These are phyloP conservation scores for Noccaea bulbosa DNA, from an alignment of 345 rosid species.

Conservation along the genomic window DNA sequence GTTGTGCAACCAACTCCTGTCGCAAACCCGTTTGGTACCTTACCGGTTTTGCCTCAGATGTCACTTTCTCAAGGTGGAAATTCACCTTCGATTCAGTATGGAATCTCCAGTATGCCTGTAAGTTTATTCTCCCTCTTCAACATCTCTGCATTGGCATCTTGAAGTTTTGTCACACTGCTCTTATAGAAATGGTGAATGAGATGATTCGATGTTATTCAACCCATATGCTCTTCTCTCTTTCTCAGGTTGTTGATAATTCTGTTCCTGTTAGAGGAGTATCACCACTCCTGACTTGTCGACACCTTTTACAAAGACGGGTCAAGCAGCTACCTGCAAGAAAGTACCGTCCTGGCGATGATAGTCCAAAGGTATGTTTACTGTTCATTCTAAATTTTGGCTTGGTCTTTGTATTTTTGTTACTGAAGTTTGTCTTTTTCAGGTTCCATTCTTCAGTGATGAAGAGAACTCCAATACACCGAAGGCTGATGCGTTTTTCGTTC, in stretches of 20 bases:
- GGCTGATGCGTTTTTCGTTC: slow-evolving; percentile 85
- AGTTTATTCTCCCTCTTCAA: slow-evolving; percentile 36
- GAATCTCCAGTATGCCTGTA: slow-evolving; percentile 91
- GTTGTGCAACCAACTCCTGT: slow-evolving; percentile 58
- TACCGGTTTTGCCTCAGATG: slow-evolving; percentile 89
- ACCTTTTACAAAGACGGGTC: slow-evolving; percentile 72
- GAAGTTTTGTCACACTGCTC: slow-evolving; percentile 3
- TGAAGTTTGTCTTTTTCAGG: slow-evolving; percentile 53
- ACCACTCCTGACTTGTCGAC: slow-evolving; percentile 78
- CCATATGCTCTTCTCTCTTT: background rate
- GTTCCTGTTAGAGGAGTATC: slow-evolving; percentile 79
- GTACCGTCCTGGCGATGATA: slow-evolving; percentile 70
- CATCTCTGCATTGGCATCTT: slow-evolving; percentile 12
- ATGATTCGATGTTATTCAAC: background rate
- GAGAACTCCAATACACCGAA: slow-evolving; percentile 81
- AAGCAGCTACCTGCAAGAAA: slow-evolving; percentile 76
- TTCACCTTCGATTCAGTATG: slow-evolving; percentile 80
- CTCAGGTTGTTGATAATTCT: slow-evolving; percentile 83
- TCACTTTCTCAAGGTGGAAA: slow-evolving; percentile 81
- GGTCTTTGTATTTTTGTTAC: slow-evolving; percentile 16
- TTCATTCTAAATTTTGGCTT: slow-evolving; percentile 7
- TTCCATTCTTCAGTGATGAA: slow-evolving; percentile 84
- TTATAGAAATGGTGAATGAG: slow-evolving; percentile 1
- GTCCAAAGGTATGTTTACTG: slow-evolving; percentile 59
- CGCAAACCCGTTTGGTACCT: slow-evolving; percentile 86